phyloP scores from a whole-genome alignment of 78 protist species.

The Emiliania huxleyi region DNA sequence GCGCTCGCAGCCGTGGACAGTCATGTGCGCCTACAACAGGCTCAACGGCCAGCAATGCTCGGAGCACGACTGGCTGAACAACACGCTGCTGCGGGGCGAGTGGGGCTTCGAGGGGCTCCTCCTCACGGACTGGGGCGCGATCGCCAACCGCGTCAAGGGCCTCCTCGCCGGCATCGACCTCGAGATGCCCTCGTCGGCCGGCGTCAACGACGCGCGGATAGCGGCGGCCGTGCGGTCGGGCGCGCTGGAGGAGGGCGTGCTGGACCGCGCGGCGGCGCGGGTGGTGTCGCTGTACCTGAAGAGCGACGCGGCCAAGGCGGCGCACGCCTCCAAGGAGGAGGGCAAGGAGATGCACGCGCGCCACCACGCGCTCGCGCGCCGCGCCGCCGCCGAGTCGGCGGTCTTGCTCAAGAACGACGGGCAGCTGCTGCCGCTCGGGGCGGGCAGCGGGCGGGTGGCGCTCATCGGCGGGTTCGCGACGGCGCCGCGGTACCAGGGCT shows the following conservation, averaged over 20 bases:
- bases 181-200: neutral
- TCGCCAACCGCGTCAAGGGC: neutral
- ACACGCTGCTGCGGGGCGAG: neutral
- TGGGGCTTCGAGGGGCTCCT: constrained; percentile 39
- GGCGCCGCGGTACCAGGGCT: neutral
- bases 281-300: neutral
- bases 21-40: constrained; percentile 60
- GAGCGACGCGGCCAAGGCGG: neutral
- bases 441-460: neutral
- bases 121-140: constrained; percentile 57
- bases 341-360: neutral
- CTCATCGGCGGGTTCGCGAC: neutral
- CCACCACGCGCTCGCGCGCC: constrained; percentile 10
- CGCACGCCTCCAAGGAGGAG: neutral
- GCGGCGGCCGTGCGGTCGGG: neutral
- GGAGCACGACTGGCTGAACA: constrained; percentile 16
- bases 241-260: neutral
- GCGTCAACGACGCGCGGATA: neutral
- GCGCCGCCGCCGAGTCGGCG: neutral
- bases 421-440: neutral
- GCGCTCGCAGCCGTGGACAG: constrained; percentile 46
- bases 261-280: neutral
- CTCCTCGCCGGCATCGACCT: neutral
- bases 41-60: constrained; percentile 27
- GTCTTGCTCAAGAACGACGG: constrained; percentile 57